Conservation (phyloP, 345 rosid genomes). For the Arabidopsis thaliana region DNA sequence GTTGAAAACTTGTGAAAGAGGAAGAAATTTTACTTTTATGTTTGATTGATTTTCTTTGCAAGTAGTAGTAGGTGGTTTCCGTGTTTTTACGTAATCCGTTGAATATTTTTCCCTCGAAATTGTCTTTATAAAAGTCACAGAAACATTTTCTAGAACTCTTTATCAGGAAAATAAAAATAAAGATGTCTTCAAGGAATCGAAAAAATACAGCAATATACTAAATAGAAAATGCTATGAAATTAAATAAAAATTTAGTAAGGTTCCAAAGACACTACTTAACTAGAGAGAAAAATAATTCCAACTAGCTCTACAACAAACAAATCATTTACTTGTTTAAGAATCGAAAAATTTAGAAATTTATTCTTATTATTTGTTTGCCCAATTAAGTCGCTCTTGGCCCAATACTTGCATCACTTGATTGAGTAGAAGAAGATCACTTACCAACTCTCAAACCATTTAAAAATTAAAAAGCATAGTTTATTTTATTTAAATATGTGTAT, state of each 20-base stretch:
- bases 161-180: neutral
- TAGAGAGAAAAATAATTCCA: neutral
- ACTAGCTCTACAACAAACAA: neutral
- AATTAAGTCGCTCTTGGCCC: conserved; percentile 14
- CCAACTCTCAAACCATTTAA: neutral
- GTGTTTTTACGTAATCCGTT: conserved; percentile 22
- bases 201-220: neutral
- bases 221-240: neutral
- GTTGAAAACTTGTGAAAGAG: conserved; percentile 10
- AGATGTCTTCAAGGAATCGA: neutral
- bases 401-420: conserved; percentile 16
- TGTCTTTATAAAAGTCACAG: neutral
- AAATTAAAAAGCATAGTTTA: too few relatives aligned
- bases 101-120: neutral
- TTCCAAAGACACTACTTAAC: neutral
- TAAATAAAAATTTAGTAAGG: neutral
- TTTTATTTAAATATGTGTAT: too few relatives aligned
- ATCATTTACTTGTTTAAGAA: too few relatives aligned
- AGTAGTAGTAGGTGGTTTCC: conserved; percentile 28
- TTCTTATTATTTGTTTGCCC: neutral
- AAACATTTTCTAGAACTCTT: neutral
- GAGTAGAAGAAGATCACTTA: conserved; percentile 6
- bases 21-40: neutral
- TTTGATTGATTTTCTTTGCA: neutral
- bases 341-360: too few relatives aligned